These are phyloP conservation scores for Torulaspora maleeae DNA, from an alignment of 805 yeast genomes.

Conservation along the genomic window DNA sequence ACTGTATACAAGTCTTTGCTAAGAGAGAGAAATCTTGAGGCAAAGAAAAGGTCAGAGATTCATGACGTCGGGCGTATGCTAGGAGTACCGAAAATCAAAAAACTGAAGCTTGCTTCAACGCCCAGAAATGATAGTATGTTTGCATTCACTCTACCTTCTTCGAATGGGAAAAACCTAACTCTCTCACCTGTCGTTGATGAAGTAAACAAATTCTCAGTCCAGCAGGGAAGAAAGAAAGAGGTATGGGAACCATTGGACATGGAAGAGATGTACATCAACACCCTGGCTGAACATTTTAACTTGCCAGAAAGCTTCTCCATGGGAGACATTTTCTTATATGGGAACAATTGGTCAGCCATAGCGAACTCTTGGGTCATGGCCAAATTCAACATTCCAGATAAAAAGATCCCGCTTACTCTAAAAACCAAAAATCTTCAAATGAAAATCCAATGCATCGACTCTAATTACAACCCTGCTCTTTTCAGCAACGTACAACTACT, in stretches of 20 bases:
- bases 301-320: background rate
- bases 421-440: constrained; percentile 11
- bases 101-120: constrained; percentile 23
- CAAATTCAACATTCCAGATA: constrained; percentile 30
- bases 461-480: constrained; percentile 22
- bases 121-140: constrained; percentile 17
- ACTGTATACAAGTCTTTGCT: constrained; percentile 24
- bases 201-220: constrained; percentile 28
- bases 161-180: constrained; percentile 21
- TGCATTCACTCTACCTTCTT: constrained; percentile 21
- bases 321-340: constrained; percentile 24
- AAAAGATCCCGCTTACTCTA: constrained; percentile 1
- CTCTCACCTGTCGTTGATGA: constrained; percentile 29
- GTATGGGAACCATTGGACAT: constrained; percentile 49
- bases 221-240: constrained; percentile 37
- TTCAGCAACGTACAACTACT: constrained; percentile 34
- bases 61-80: constrained; percentile 34
- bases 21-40: constrained; percentile 33
- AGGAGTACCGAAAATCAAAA: constrained; percentile 34
- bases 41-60: constrained; percentile 43
- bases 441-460: constrained; percentile 23
- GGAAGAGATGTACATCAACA: constrained; percentile 31
- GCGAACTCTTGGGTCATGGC: constrained; percentile 34
- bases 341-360: constrained; percentile 28
- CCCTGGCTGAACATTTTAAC: constrained; percentile 13